Evolutionary conservation across 139 green algal genomes (phyloP), one percentile per base, ranked within the genome.

Genomic region (Nannochloris sp.): DNA sequence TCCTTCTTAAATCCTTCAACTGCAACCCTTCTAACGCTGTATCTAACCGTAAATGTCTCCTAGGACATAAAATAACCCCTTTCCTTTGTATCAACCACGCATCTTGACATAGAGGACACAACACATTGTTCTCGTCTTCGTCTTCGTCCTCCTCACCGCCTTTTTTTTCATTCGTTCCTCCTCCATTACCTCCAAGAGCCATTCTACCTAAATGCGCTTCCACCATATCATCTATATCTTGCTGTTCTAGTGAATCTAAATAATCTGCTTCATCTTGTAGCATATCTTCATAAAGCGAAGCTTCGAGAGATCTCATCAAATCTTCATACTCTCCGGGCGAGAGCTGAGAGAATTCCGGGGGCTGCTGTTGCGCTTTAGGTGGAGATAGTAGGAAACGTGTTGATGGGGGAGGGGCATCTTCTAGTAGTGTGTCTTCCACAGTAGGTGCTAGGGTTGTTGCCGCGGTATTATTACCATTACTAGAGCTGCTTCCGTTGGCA

Each of bases 131-230:
- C 25, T 33, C 30, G 12, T n/a, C 9, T 38, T 4, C 19, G 42
- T 38, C 4, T 46, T 46, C 29, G 35, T 27, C 9, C 44, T n/a
- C 45, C 42, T 42, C 10, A 23, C 33, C 14, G 4, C 14, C 23
- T 13, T 60, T 4, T 6, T 36, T 23, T 4, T 6, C 34, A 8
- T 12, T 37, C 36, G 14, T 73, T 71, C 64, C 51, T 81, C 55
- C 70, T 88, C 44, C 67, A 73, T 29, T 60, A 56, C 47, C 25
- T 86, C 44, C 73, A 81, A 25, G 75, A 73, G 36, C 13, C 9
- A 15, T 12, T 8, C 13, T 38, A 31, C 3, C 15, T 25, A 32
- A 23, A 30, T 44, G 38, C 33, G 37, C 35, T 30, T 29, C 44
- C 10, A 63, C 36, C 47, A 34, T 47, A 4, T 57, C 63, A n/a